These are phyloP conservation scores for Funneliformis caledonium DNA, from an alignment of 371 early-diverging fungal genomes.

Conservation along the genomic window DNA sequence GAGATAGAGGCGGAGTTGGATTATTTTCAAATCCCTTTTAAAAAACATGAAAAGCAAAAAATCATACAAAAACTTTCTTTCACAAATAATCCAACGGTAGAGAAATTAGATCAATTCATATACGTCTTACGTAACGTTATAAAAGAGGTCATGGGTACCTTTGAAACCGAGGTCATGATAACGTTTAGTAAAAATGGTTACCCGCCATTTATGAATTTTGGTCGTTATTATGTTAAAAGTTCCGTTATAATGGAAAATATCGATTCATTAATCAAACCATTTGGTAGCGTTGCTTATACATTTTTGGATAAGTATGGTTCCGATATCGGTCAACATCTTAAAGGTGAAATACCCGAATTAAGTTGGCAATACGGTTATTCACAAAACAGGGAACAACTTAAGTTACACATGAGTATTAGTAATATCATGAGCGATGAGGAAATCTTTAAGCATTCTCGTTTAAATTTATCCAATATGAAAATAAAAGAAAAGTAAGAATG, in stretches of 20 bases:
- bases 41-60: not conserved
- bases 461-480: not conserved
- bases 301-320: conserved; percentile 24
- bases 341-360: not conserved
- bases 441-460: conserved; percentile 13
- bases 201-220: conserved; percentile 1
- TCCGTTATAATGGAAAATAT: not conserved
- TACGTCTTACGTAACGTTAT: conserved; percentile 13
- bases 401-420: not conserved
- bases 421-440: not conserved
- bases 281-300: not conserved
- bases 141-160: conserved; percentile 8
- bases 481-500: not conserved
- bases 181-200: conserved; percentile 15
- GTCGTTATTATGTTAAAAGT: not conserved
- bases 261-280: conserved; percentile 16
- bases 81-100: not conserved
- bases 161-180: not conserved
- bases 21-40: conserved; percentile 37
- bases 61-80: not conserved
- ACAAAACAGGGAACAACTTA: conserved; percentile 30
- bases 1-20: conserved; percentile 33
- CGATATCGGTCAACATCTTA: conserved; percentile 12
- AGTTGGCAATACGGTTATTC: conserved; percentile 21
- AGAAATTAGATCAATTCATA: conserved; percentile 29